A percentile compares a stretch with the other conserved stretches of the same genome.
Evolutionary conservation across 768 basidiomycete genomes (phyloP).

Genomic region (Antrodiella citrinella): DNA sequence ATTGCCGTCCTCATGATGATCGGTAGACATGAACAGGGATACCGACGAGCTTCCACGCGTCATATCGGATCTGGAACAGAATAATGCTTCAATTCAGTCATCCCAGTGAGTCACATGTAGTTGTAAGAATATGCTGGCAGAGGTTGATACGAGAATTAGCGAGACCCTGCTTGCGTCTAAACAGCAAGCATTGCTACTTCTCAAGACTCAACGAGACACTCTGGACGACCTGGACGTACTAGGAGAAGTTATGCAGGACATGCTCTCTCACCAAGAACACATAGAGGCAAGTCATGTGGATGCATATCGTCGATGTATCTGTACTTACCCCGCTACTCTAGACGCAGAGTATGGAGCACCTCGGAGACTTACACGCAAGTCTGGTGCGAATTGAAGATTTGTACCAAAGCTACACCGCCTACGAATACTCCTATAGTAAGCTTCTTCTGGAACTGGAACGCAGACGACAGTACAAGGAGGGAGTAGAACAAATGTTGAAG

Average conservation of each 20-base stretch:
- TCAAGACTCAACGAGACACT: slow-evolving; percentile 40
- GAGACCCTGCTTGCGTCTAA: slow-evolving; percentile 40
- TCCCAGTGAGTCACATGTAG: slow-evolving; percentile 42
- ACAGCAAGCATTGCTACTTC: slow-evolving; percentile 33
- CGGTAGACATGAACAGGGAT: slow-evolving; percentile 76
- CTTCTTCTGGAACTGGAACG: slow-evolving; percentile 68
- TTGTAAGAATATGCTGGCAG: neutral
- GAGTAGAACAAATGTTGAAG: slow-evolving; percentile 53
- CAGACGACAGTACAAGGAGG: slow-evolving; percentile 58
- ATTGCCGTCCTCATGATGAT: no score
- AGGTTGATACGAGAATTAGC: slow-evolving; percentile 26
- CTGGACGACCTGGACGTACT: slow-evolving; percentile 69
- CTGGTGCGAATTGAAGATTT: slow-evolving; percentile 56
- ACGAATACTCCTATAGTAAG: slow-evolving; percentile 66
- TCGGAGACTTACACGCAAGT: slow-evolving; percentile 52
- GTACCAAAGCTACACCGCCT: slow-evolving; percentile 57
- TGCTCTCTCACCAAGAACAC: slow-evolving; percentile 60
- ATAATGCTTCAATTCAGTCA: slow-evolving; percentile 41
- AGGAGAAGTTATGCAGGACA: slow-evolving; percentile 71
- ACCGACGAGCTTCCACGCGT: slow-evolving; percentile 72
- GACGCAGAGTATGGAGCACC: slow-evolving; percentile 40
- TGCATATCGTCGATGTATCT: neutral
- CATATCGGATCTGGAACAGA: slow-evolving; percentile 62
- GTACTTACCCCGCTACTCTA: slow-evolving; percentile 1
- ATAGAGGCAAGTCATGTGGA: slow-evolving; percentile 45